Evolutionary conservation across 2,329 filamentous ascomycete genomes (phyloP).

Genomic region (Cladosporium cucumerinum): DNA sequence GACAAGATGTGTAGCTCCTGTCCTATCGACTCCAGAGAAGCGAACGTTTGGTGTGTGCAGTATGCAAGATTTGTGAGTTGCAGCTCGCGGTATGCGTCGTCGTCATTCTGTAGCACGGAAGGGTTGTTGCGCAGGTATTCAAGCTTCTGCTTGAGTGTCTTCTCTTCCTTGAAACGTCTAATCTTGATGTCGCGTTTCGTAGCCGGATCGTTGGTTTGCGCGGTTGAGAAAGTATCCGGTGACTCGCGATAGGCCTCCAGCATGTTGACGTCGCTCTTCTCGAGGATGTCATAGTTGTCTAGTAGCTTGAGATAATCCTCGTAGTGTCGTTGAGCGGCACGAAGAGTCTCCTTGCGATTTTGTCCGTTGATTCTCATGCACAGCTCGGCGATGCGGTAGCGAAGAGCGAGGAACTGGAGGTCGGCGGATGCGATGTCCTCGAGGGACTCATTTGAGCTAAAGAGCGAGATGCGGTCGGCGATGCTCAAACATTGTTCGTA

Average conservation of each 20-base stretch:
- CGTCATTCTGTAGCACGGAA: constrained; percentile 66
- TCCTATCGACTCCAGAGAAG: constrained; percentile 79
- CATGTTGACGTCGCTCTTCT: constrained; percentile 61
- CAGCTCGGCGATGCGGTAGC: constrained; percentile 77
- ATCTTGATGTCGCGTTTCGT: constrained; percentile 81
- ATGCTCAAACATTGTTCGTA: constrained; percentile 72
- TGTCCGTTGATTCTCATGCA: constrained; percentile 62
- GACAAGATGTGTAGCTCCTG: constrained; percentile 81
- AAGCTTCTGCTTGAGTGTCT: constrained; percentile 77
- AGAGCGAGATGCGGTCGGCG: constrained; percentile 70
- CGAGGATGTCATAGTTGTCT: constrained; percentile 74
- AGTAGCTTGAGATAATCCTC: constrained; percentile 74
- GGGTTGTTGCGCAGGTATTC: constrained; percentile 64
- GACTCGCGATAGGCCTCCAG: constrained; percentile 71
- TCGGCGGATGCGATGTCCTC: constrained; percentile 86
- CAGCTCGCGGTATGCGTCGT: constrained; percentile 75
- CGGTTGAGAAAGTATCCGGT: constrained; percentile 68
- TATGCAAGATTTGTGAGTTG: constrained; percentile 73
- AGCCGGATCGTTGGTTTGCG: constrained; percentile 63
- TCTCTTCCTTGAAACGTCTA: constrained; percentile 77
- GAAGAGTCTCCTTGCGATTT: constrained; percentile 58
- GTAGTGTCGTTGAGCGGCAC: constrained; percentile 65
- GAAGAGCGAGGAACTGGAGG: constrained; percentile 75
- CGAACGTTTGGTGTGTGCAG: constrained; percentile 75
- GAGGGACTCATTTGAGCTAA: constrained; percentile 83